Evolutionary conservation across 2,329 filamentous ascomycete genomes (phyloP), one percentile per base, ranked within the genome.

Genomic region (Exophiala bonariae): DNA sequence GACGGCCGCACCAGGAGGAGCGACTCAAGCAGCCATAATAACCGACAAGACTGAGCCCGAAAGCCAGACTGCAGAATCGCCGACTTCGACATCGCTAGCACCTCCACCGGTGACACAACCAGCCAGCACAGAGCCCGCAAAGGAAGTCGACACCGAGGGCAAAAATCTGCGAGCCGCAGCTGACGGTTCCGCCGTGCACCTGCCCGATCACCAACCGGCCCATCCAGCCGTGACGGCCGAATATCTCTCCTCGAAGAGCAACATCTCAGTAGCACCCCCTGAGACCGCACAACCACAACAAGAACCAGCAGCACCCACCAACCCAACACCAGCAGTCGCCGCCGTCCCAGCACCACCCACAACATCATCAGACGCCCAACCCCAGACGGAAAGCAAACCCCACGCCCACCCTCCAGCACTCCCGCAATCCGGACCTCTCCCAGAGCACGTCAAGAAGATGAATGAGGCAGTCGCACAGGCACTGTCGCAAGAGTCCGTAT

Each of bases 391-490:
- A 31, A 41, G 5, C 7, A 34, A 41, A 31, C 19, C 43, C 17
- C 22, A 46, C 18, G 28, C 36, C 16, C 47, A 49, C 28, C 47
- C 52, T 3, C 44, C 51, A 5, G 38, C 49, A 2, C 47, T 50
- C 18, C 55, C 55, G 30, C 48, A 56, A 32, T 48, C 57, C 13
- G 56, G 56, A n/a, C 55, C 55, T 16, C 9, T 49, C 9, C 41
- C 55, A 2, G 32, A 33, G 7, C 47, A 59, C 41, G 23, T 44
- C 16, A 30, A 43, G 14, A 46, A 50, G 26, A 46, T 56, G 40
- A 56, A 45, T 4, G 17, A 52, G 16, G 50, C 49, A 7, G 44
- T 57, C 10, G 46, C 42, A 8, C 22, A 47, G 5, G 47, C 52
- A 33, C 35, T 56, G 9, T 22, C 40, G 3, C 40, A 37, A 3